phyloP scores from a whole-genome alignment of 2,329 filamentous ascomycete genomes.

The Clarireedia sp. region DNA sequence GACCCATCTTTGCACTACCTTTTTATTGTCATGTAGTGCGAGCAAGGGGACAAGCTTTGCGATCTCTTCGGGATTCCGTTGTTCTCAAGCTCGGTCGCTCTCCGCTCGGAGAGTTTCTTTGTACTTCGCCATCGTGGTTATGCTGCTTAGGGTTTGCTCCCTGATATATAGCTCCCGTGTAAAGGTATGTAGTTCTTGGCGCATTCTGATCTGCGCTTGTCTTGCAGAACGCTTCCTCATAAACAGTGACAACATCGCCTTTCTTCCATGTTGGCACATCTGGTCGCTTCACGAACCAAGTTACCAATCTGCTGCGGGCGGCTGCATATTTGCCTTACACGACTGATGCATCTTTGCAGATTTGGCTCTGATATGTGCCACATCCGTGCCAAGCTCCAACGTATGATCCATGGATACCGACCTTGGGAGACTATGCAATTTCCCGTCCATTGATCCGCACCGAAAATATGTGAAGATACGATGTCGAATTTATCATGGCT shows the following conservation, averaged over 20 bases:
- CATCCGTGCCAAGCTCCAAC: slow-evolving; percentile 8
- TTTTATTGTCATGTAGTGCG: slow-evolving; percentile 5
- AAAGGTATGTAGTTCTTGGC: slow-evolving; percentile 3
- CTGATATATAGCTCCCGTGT: background rate
- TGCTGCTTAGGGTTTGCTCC: background rate
- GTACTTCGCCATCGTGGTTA: background rate
- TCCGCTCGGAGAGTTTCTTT: background rate
- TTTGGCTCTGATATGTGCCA: slow-evolving; percentile 8
- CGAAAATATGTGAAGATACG: background rate
- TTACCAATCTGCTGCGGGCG: background rate
- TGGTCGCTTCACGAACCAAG: slow-evolving; percentile 2
- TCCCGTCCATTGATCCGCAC: slow-evolving; percentile 5
- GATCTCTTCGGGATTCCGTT: slow-evolving; percentile 5
- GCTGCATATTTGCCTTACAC: slow-evolving; percentile 8
- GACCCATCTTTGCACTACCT: background rate
- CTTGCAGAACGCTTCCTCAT: slow-evolving; percentile 5
- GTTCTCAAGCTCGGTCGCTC: background rate
- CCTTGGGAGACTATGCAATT: slow-evolving; percentile 3
- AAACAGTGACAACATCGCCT: background rate
- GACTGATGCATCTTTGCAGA: slow-evolving; percentile 4
- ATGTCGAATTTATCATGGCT: background rate
- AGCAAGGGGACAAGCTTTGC: slow-evolving; percentile 3
- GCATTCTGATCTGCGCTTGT: background rate
- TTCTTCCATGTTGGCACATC: background rate
- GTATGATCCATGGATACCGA: slow-evolving; percentile 8